Evolutionary conservation across 2,329 filamentous ascomycete genomes (phyloP).

Genomic region (Capronia epimyces): DNA sequence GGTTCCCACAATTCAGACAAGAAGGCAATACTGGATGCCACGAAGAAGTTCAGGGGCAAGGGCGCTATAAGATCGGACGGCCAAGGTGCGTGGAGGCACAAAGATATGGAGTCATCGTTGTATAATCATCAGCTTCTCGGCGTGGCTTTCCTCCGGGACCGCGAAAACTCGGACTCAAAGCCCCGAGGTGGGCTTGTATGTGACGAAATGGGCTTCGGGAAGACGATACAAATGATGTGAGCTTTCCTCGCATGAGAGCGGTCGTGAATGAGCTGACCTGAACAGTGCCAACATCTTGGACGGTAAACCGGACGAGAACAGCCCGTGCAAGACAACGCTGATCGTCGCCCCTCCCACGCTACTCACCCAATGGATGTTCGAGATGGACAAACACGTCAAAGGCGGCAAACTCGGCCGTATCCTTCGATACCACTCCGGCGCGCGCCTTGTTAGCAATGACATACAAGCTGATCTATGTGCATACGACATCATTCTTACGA

Average conservation of each 20-base stretch:
- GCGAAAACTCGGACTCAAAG: slow-evolving; percentile 18
- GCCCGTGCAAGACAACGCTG: slow-evolving; percentile 33
- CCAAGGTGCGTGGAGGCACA: slow-evolving; percentile 33
- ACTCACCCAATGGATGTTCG: slow-evolving; percentile 34
- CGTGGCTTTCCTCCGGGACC: slow-evolving; percentile 24
- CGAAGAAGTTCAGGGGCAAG: slow-evolving; percentile 30
- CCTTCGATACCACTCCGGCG: slow-evolving; percentile 29
- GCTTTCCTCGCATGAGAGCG: slow-evolving; percentile 1
- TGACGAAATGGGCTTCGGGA: slow-evolving; percentile 42
- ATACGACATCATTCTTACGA: slow-evolving; percentile 36
- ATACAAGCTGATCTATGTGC: slow-evolving; percentile 20
- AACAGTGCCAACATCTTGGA: slow-evolving; percentile 37
- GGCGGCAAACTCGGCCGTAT: slow-evolving; percentile 24
- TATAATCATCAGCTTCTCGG: slow-evolving; percentile 35
- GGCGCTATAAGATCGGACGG: slow-evolving; percentile 30
- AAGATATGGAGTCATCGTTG: slow-evolving; percentile 33
- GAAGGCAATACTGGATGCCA: slow-evolving; percentile 28
- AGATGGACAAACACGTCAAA: slow-evolving; percentile 35
- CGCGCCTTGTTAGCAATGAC: slow-evolving; percentile 26
- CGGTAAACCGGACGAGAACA: slow-evolving; percentile 24
- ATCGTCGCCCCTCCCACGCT: slow-evolving; percentile 37
- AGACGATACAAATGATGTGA: slow-evolving; percentile 37
- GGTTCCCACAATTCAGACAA: slow-evolving; percentile 29
- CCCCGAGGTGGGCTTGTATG: slow-evolving; percentile 37
- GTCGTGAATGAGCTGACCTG: slow-evolving; percentile 5